Evolutionary conservation across 768 basidiomycete species (phyloP).

Genomic region (Mycena epipterygia): DNA sequence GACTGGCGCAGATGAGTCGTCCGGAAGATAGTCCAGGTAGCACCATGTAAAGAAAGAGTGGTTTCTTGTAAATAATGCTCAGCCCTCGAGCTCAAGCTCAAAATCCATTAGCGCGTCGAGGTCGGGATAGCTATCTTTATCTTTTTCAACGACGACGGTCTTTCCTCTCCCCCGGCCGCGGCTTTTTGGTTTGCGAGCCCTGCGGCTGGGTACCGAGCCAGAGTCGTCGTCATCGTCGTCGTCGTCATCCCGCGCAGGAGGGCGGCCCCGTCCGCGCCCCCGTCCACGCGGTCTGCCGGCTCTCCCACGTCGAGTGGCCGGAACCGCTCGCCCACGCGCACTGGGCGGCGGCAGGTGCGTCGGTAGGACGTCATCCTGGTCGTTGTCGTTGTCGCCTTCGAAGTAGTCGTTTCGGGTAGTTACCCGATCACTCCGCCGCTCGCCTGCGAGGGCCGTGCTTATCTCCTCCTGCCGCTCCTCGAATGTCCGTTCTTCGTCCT

Average conservation of each 20-base stretch:
- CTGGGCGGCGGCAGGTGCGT: slow-evolving; percentile 35
- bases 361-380: slow-evolving; percentile 56
- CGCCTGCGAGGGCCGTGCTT: slow-evolving; percentile 68
- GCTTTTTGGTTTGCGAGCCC: slow-evolving; percentile 47
- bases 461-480: slow-evolving; percentile 82
- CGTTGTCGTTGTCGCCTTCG: slow-evolving; percentile 80
- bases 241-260: slow-evolving; percentile 35
- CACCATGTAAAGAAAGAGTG: slow-evolving; percentile 10
- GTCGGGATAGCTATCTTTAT: slow-evolving; percentile 42
- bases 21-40: slow-evolving; percentile 1
- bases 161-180: slow-evolving; percentile 52
- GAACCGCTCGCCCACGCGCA: slow-evolving; percentile 33
- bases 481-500: slow-evolving; percentile 74
- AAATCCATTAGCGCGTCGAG: slow-evolving; percentile 24
- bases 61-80: slow-evolving; percentile 15
- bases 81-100: slow-evolving; percentile 18
- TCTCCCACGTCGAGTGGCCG: slow-evolving; percentile 20
- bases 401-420: slow-evolving; percentile 77
- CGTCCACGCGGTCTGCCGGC: slow-evolving; percentile 50
- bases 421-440: slow-evolving; percentile 66
- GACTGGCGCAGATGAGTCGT: slow-evolving; percentile 27
- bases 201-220: slow-evolving; percentile 39
- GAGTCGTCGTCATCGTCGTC: slow-evolving; percentile 34
- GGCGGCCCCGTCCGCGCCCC: slow-evolving; percentile 52
- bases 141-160: slow-evolving; percentile 38